Evolutionary conservation across 1,284 basidiomycete species (phyloP), one percentile per base, ranked within the genome.

Genomic region (Blastosporella zonata): DNA sequence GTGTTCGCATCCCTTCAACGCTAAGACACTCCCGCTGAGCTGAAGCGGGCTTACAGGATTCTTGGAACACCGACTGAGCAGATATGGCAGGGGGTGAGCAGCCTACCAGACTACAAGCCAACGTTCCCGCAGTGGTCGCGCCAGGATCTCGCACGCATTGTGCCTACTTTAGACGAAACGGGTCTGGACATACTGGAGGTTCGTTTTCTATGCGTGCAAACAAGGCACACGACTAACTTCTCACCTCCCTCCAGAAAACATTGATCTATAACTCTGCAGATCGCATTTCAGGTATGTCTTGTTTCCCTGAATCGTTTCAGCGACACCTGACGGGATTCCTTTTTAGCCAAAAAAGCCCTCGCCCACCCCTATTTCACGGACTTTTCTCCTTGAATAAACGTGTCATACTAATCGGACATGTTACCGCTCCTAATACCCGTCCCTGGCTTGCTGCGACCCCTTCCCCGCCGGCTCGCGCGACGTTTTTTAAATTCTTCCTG

Each of bases 21-120:
- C 15, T 29, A 31, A 13, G 20, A 3, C 31, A 21, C 42, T 44
- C 6, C 25, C 25, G 25, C 37, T 20, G 9, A 29, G 38, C 51
- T 43, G 38, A 21, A 50, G 20, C 33, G 20, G 22, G 12, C 33
- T 10, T 23, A 28, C 50, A 95, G 93, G 62, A 79, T 95, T 27
- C 78, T 97, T 43, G 96, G 96, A 17, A 99, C 97, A n/a, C 96
- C 96, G 1, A 89, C 83, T 60, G 95, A 98, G 61, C 83, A 91
- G 28, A 74, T 72, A 7, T 99, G 96, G 96, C 96, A 95, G 0
- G 94, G 94, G 3, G 88, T 99, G 28, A 83, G 82, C 59, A 74
- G 79, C 47, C 68, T 99, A 47, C 94, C 96, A 1, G 97, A 99
- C 69, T 99, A 97, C 78, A 99, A 99, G 72, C 69, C 90, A 3